Evolutionary conservation across 2,329 filamentous ascomycete genomes (phyloP), one percentile per base, ranked within the genome.

Genomic region (Exophiala xenobiotica): DNA sequence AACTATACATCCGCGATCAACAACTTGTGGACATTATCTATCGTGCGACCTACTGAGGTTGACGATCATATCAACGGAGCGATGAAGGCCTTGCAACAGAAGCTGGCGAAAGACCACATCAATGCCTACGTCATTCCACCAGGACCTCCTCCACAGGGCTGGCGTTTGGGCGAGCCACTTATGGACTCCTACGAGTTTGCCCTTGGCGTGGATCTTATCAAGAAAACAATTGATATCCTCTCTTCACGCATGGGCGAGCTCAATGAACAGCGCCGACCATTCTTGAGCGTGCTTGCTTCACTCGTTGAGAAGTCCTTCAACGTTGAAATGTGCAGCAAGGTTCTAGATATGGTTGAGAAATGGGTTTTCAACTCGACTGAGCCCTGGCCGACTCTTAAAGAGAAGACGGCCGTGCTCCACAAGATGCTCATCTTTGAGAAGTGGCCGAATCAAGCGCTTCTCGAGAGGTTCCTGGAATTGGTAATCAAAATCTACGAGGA

Each of bases 401-500:
- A 99, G 71, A 99, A 99, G 75, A 97, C 92, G 0, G 95, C 95
- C 1, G 93, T 99, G 1, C 74, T 99, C n/a, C 91, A 95, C 64
- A 99, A 99, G 73, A 99, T 99, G 93, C 75, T 97, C 12, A 85
- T 91, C 0, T 99, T 99, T 61, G 93, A 99, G 70, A 83, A 88
- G 51, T 82, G 93, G 31, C 74, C 80, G 22, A 92, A 97, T 65
- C 82, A 85, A 24, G 90, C 86, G 0, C 85, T 99, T 73, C 78
- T 99, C 51, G 90, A 86, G 61, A 92, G 92, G 66, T 99, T 97
- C 74, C 77, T 99, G 52, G 88, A 97, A 59, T 82, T 99, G 20
- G 93, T 99, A 20, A 95, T 99, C 61, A 85, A 91, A 42, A 96
- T 99, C 53, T 99, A 99, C 67, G 95, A 99, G 65, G 93, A 99